Conservation (phyloP, 2,329 filamentous ascomycete genomes). For the Colletotrichum sp. region DNA sequence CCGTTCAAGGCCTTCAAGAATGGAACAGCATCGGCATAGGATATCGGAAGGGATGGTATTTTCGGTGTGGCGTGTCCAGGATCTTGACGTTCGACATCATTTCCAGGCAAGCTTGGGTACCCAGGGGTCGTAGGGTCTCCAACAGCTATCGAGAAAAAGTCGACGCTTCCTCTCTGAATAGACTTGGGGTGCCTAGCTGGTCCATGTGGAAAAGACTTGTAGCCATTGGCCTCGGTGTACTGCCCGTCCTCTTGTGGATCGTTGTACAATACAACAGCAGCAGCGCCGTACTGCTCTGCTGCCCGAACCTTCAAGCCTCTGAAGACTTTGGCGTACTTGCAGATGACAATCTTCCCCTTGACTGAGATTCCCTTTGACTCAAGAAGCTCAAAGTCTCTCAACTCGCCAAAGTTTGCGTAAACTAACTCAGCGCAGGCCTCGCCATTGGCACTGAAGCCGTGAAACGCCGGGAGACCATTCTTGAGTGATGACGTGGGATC, state of each 20-base stretch:
- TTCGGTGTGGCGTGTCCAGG: constrained; percentile 30
- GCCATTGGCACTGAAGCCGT: not conserved
- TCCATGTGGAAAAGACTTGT: constrained; percentile 70
- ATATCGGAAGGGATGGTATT: not conserved
- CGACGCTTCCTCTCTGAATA: constrained; percentile 74
- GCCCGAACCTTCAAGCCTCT: constrained; percentile 75
- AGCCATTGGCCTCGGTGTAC: constrained; percentile 20
- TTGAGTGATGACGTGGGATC: not conserved
- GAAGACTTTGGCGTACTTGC: constrained; percentile 73
- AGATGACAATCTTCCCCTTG: constrained; percentile 72
- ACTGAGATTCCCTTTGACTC: constrained; percentile 37
- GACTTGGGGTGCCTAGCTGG: constrained; percentile 73
- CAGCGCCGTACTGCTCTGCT: constrained; percentile 73
- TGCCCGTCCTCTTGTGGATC: not conserved
- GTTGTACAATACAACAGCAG: constrained; percentile 56
- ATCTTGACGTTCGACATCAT: constrained; percentile 59
- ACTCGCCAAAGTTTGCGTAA: not conserved
- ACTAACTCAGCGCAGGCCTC: not conserved
- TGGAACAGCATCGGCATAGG: not conserved
- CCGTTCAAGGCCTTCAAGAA: not conserved
- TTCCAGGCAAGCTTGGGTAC: constrained; percentile 72
- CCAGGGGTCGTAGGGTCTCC: constrained; percentile 75
- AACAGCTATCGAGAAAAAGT: constrained; percentile 59
- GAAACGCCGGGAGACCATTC: not conserved
- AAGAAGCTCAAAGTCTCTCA: constrained; percentile 70